phyloP scores from a whole-genome alignment of 1,284 basidiomycete genomes.

The Uromyces viciae-fabae region DNA sequence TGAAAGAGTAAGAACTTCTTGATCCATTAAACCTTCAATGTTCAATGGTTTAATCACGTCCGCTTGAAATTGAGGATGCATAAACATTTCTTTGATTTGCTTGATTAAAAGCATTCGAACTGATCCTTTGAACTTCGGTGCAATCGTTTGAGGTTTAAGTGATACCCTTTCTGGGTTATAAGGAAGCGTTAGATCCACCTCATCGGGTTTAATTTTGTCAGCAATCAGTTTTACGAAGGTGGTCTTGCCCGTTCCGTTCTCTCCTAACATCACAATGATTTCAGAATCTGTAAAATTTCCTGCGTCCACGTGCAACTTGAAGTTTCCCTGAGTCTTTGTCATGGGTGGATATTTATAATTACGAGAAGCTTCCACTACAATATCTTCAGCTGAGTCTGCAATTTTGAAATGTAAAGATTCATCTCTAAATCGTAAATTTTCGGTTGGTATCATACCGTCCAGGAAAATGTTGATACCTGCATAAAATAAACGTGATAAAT shows the following conservation, averaged over 20 bases:
- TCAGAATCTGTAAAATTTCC: conserved; percentile 92
- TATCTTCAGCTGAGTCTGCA: conserved; percentile 85
- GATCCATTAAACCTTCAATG: conserved; percentile 85
- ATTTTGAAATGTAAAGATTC: conserved; percentile 93
- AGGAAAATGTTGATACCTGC: conserved; percentile 95
- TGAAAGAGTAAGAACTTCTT: conserved; percentile 90
- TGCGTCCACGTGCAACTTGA: conserved; percentile 83
- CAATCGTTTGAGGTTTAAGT: conserved; percentile 92
- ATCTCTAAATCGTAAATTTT: conserved; percentile 92
- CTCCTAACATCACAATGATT: conserved; percentile 93
- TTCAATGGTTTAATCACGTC: conserved; percentile 95
- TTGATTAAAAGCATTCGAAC: conserved; percentile 88
- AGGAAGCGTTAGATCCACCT: conserved; percentile 72
- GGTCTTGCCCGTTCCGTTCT: conserved; percentile 97
- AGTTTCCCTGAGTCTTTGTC: conserved; percentile 87
- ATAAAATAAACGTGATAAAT: not conserved
- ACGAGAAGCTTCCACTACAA: conserved; percentile 73
- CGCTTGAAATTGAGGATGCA: conserved; percentile 92
- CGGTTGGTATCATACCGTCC: conserved; percentile 95
- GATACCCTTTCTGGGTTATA: conserved; percentile 92
- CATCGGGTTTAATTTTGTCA: conserved; percentile 78
- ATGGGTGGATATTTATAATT: conserved; percentile 85
- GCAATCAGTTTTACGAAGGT: conserved; percentile 90
- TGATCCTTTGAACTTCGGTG: conserved; percentile 87
- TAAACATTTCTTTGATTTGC: conserved; percentile 86